Base-by-base conservation (phyloP, 2,329 filamentous ascomycete genomes). In the Xylaria sp. region DNA sequence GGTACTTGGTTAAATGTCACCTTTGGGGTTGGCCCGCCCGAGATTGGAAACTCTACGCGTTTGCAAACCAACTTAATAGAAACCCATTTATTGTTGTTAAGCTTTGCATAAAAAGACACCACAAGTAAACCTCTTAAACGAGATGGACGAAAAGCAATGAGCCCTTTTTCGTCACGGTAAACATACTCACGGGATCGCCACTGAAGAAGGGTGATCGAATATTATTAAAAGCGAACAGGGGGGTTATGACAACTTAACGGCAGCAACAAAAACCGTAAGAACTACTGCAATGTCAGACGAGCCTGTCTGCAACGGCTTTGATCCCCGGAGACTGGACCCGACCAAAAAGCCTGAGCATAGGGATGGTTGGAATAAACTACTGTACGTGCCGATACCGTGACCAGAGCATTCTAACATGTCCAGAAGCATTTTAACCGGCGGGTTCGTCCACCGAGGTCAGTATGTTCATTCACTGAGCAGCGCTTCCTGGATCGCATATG, bases 231-330 rank as follows among this genome's bases (percentile, higher is more conserved):
- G 59, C 11, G 36, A 31, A 33, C n/a, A 31, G 33, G 46, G 54
- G 23, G 48, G 31, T 51, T 40, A 36, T 60, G 28, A 44, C 44
- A 53, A 44, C 59, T 31, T 38, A 20, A 59, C 28, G 20, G 59
- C 33, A 63, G 40, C 36, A 63, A 44, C 33, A 33, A 56, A 57
- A 42, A 15, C 53, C n/a, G 42, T 46, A 58, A 67, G 49, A 56
- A 64, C 36, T 44, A 59, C 54, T 68, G 59, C 59, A 59, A 63
- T 56, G 28, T 44, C 59, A 44, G 57, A 64, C 51, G 28, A 49
- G 56, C 58, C 56, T 33, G 26, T n/a, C 59, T 67, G 65, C 65
- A 70, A 59, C 68, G 65, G 68, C 68, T 63, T 61, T 56, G 61
- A 57, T 70, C 58, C 65, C 65, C 68, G 61, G 65, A 33, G 20